These are phyloP conservation scores for Pythium rishiriense DNA, from an alignment of 352 stramenopile species.

Conservation along the genomic window DNA sequence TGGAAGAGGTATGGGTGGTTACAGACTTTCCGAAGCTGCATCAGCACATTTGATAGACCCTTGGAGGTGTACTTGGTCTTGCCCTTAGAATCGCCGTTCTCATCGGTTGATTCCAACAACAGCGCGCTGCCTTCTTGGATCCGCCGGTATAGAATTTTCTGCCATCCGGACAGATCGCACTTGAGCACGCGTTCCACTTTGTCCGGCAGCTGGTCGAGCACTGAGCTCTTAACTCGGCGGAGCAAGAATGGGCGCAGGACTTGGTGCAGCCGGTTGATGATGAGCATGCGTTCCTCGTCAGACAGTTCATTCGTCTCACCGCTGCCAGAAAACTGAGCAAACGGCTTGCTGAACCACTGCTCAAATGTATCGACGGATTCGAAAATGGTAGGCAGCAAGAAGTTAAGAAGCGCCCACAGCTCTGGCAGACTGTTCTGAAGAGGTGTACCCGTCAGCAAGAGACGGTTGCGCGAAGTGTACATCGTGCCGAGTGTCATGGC, in stretches of 20 bases:
- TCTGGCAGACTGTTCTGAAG: slow-evolving; percentile 97
- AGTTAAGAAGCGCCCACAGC: slow-evolving; percentile 92
- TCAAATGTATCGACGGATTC: slow-evolving; percentile 89
- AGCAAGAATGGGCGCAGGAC: slow-evolving; percentile 85
- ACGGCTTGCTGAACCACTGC: slow-evolving; percentile 90
- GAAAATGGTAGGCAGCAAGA: slow-evolving; percentile 91
- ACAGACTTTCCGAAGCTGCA: slow-evolving; percentile 89
- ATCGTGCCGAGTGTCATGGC: slow-evolving; percentile 82
- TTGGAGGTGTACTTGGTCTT: slow-evolving; percentile 87
- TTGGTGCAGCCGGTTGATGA: slow-evolving; percentile 87
- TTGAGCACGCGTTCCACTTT: slow-evolving; percentile 89
- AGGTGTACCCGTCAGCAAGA: slow-evolving; percentile 98
- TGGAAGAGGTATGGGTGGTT: slow-evolving; percentile 91
- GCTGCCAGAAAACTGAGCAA: slow-evolving; percentile 76
- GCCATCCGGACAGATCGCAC: slow-evolving; percentile 84
- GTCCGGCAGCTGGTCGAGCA: slow-evolving; percentile 84
- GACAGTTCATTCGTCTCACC: slow-evolving; percentile 82
- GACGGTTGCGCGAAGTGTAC: slow-evolving; percentile 84
- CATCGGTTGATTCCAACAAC: slow-evolving; percentile 74
- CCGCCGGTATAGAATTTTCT: slow-evolving; percentile 88
- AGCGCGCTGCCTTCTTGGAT: slow-evolving; percentile 87
- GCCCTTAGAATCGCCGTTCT: slow-evolving; percentile 59
- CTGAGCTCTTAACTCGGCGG: slow-evolving; percentile 83
- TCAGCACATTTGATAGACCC: slow-evolving; percentile 85
- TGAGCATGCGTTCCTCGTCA: slow-evolving; percentile 88